Percentiles rank a stretch among this genome's conserved stretches.
These are phyloP conservation scores for Saturnispora saitoi DNA, from an alignment of 805 yeast genomes.

Conservation along the genomic window DNA sequence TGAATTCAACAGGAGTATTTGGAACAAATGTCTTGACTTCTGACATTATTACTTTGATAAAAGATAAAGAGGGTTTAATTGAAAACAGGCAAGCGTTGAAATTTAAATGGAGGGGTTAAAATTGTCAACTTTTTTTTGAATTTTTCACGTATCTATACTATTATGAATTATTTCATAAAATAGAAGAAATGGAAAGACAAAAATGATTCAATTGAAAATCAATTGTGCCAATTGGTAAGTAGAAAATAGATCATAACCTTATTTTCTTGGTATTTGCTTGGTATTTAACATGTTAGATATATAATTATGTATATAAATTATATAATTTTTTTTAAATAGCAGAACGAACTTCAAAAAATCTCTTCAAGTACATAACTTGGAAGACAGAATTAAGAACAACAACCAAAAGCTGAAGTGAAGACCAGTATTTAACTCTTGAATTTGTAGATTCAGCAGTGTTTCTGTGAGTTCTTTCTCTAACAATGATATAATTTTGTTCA, in stretches of 20 bases:
- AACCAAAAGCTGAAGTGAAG: constrained; percentile 78
- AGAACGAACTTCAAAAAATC: constrained; percentile 92
- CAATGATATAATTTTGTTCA: constrained; percentile 87
- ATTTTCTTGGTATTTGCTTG: background rate
- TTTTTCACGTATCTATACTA: background rate
- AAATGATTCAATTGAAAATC: no score
- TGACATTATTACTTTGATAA: constrained; percentile 2
- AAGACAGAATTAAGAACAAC: constrained; percentile 82
- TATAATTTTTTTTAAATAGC: constrained; percentile 42
- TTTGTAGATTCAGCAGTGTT: constrained; percentile 97
- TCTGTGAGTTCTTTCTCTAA: constrained; percentile 95
- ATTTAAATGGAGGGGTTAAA: no score
- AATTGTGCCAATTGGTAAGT: no score
- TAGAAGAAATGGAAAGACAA: no score
- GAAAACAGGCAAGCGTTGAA: no score
- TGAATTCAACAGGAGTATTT: constrained; percentile 24
- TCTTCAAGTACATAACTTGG: constrained; percentile 87
- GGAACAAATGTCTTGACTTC: constrained; percentile 11
- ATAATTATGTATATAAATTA: background rate
- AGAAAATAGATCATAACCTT: no score
- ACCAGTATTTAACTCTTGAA: constrained; percentile 97
- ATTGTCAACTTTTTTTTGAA: background rate
- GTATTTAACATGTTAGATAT: background rate
- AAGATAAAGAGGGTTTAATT: no score
- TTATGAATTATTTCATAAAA: no score